Evolutionary conservation across 2,329 filamentous ascomycete species (phyloP).

Genomic region (Fusarium sp.): DNA sequence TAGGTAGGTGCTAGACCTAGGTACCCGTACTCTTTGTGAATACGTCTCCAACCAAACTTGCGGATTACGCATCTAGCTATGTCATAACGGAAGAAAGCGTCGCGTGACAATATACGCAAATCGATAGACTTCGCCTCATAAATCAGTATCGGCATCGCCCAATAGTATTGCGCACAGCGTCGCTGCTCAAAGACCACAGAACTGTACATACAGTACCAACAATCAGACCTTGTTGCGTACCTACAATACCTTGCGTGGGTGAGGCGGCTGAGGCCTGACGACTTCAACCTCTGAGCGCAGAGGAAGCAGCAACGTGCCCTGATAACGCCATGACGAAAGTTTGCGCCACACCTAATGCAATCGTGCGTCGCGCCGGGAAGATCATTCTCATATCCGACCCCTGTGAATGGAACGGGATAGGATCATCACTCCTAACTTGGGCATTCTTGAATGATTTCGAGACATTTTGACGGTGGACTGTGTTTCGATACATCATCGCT

Average conservation of each 20-base stretch:
- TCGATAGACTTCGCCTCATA: conserved; percentile 19
- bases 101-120: conserved; percentile 20
- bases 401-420: conserved; percentile 9
- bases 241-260: conserved; percentile 15
- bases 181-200: conserved; percentile 4
- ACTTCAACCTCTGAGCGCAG: conserved; percentile 35
- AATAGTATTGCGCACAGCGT: conserved; percentile 17
- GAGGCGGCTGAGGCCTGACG: conserved; percentile 19
- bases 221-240: background rate
- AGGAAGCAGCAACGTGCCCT: conserved; percentile 37
- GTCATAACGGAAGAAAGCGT: conserved; percentile 1
- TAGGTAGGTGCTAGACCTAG: background rate
- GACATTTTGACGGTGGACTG: conserved; percentile 23
- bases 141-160: background rate
- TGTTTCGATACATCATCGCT: conserved; percentile 1
- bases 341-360: conserved; percentile 32
- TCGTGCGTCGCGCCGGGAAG: conserved; percentile 21
- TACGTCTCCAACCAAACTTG: background rate
- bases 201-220: conserved; percentile 13
- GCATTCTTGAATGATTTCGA: conserved; percentile 15
- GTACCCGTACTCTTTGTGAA: background rate
- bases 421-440: conserved; percentile 11
- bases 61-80: background rate
- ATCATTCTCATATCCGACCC: conserved; percentile 23
- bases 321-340: conserved; percentile 36